Evolutionary conservation across 2,329 filamentous ascomycete species (phyloP).

Genomic region (Aspergillus sp.): DNA sequence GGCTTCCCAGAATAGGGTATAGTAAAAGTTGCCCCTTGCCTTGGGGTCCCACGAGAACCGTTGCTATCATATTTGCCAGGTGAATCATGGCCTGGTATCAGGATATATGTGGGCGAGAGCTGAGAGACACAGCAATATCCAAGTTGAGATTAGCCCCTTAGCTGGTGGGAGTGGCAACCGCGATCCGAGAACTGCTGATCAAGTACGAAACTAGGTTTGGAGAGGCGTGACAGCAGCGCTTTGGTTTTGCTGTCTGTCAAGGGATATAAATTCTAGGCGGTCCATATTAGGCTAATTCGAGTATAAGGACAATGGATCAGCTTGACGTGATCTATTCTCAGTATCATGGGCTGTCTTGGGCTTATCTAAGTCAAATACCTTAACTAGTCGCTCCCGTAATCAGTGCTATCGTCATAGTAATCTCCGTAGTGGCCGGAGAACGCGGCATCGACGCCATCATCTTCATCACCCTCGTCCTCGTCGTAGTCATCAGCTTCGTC

Average conservation of each 20-base stretch:
- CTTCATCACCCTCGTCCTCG: conserved; percentile 35
- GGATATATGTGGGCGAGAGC: neutral
- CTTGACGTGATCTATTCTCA: conserved; percentile 8
- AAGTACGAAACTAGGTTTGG: neutral
- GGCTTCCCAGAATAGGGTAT: neutral
- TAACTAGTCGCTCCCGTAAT: conserved; percentile 26
- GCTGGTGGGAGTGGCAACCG: neutral
- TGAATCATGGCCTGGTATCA: neutral
- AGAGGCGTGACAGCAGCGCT: neutral
- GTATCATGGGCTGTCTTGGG: conserved; percentile 1
- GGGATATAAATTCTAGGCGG: conserved; percentile 1
- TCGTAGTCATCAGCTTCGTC: conserved; percentile 34
- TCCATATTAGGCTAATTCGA: neutral
- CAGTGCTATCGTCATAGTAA: conserved; percentile 34
- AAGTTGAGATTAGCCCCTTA: conserved; percentile 2
- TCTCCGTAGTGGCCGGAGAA: conserved; percentile 39
- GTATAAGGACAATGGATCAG: neutral
- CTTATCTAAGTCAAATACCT: conserved; percentile 7
- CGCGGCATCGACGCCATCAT: conserved; percentile 36
- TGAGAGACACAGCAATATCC: neutral
- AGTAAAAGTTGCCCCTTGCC: conserved; percentile 10
- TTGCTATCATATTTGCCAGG: neutral
- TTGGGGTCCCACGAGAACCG: neutral
- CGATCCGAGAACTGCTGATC: neutral
- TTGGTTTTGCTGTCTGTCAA: conserved; percentile 1